Evolutionary conservation across 2,329 filamentous ascomycete species (phyloP), one percentile per base, ranked within the genome.

Genomic region (Berkeleyomyces basicola): DNA sequence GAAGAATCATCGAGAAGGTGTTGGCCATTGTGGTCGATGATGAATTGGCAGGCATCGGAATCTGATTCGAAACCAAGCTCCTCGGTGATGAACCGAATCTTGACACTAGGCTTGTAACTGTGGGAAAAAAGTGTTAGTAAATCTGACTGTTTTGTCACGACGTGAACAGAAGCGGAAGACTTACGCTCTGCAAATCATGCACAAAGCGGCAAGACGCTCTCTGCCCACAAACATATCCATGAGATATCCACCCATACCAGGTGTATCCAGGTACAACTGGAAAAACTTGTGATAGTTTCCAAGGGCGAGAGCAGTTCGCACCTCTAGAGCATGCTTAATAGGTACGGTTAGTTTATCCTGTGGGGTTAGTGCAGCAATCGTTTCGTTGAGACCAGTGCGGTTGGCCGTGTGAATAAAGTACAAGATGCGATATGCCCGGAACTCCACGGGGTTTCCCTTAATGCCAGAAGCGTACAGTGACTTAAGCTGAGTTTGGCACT

Each of bases 371-470:
- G 96, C 92, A 81, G 91, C 90, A 79, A 99, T 82, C 72, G 92
- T 86, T 81, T 97, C 90, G 81, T 96, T 97, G 82, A 99, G 87
- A 76, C 92, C 91, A 76, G 89, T 91, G 77, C 90, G 90, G 78
- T 97, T 99, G 81, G 90, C 91, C 70, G 93, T 97, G 75, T 97
- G 91, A 76, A 99, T 93, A 79, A 96, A 95, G 82, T 99, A 99
- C 73, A 99, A 81, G 76, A 99, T 96, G 82, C 93, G 92, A 80
- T 99, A 99, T 67, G 92, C 93, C 82, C 93, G 93, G 77, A 99
- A 99, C 76, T 99, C 93, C 77, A 88, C 85, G 71, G 88, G 84
- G 74, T 91, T 90, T 70, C 92, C 93, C 71, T 89, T 89, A 72
- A 96, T 78, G 68, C 88, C 87, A 77, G 89, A 83, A 73, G 83